phyloP scores from a whole-genome alignment of 192 early-diverging fungal species.

The Geranomyces variabilis region DNA sequence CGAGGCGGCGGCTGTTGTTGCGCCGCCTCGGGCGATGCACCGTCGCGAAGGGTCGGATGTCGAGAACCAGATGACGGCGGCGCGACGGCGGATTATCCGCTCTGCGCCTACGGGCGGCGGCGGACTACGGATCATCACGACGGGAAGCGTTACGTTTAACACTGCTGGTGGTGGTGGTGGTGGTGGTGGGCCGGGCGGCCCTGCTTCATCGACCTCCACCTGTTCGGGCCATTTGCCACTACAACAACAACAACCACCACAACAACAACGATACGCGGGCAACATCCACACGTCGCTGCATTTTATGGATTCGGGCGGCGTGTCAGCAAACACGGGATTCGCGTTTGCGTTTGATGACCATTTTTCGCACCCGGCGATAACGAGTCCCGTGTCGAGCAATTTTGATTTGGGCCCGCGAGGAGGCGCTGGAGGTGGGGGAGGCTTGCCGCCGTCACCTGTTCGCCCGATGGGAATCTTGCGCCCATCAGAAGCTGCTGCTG shows the following conservation, averaged over 20 bases:
- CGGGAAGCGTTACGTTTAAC: no score
- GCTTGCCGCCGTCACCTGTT: no score
- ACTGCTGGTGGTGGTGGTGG: no score
- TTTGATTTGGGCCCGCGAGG: not conserved
- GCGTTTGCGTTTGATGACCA: conserved; percentile 31
- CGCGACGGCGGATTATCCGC: not conserved
- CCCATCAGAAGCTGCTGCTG: no score
- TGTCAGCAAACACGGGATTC: conserved; percentile 29
- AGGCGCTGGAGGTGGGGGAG: no score
- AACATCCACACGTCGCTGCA: conserved; percentile 15
- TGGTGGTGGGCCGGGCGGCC: no score
- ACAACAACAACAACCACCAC: not conserved
- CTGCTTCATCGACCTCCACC: no score
- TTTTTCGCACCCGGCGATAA: not conserved
- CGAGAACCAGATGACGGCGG: not conserved
- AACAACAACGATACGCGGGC: not conserved
- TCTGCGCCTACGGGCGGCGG: not conserved
- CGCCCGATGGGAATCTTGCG: no score
- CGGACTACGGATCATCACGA: not conserved
- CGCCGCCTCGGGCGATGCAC: not conserved
- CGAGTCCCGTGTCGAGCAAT: not conserved
- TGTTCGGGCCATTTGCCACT: no score
- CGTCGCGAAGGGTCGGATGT: not conserved
- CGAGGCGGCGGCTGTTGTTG: no score
- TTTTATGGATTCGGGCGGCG: conserved; percentile 27